Conservation (phyloP, 73 alveolate species). For the Urostyla sp. region DNA sequence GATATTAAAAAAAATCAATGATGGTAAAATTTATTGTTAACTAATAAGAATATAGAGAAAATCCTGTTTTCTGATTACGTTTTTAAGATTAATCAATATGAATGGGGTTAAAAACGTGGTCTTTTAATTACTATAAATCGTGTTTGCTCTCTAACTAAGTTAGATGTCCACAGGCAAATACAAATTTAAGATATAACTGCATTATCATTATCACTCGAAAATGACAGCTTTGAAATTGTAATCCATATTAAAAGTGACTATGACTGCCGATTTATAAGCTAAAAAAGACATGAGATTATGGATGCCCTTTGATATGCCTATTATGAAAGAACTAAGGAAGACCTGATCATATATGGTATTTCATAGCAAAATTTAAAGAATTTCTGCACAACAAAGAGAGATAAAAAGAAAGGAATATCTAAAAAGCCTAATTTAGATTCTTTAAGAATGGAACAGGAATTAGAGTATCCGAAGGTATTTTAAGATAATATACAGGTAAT, state of each 20-base stretch:
- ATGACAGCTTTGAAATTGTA: constrained; percentile 41
- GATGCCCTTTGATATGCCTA: constrained; percentile 23
- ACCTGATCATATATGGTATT: constrained; percentile 54
- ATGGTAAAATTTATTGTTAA: neutral
- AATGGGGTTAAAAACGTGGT: constrained; percentile 47
- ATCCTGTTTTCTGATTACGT: constrained; percentile 32
- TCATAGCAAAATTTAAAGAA: constrained; percentile 58
- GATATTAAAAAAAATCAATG: neutral
- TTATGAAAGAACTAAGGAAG: neutral
- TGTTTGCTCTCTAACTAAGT: neutral
- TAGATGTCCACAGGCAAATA: constrained; percentile 28
- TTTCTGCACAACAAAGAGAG: constrained; percentile 78
- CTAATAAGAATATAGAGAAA: neutral
- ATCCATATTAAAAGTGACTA: constrained; percentile 30
- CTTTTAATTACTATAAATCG: constrained; percentile 9
- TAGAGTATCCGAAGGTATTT: too few species aligned
- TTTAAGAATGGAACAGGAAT: neutral
- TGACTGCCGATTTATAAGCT: constrained; percentile 26
- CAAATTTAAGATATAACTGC: constrained; percentile 21
- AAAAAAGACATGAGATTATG: constrained; percentile 33
- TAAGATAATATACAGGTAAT: too few species aligned
- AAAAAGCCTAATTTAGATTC: constrained; percentile 65
- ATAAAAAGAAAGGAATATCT: constrained; percentile 65
- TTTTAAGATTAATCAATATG: constrained; percentile 36
- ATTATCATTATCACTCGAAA: constrained; percentile 27